Evolutionary conservation across 106 monocot species (phyloP).

Genomic region (Acorus gramineus): DNA sequence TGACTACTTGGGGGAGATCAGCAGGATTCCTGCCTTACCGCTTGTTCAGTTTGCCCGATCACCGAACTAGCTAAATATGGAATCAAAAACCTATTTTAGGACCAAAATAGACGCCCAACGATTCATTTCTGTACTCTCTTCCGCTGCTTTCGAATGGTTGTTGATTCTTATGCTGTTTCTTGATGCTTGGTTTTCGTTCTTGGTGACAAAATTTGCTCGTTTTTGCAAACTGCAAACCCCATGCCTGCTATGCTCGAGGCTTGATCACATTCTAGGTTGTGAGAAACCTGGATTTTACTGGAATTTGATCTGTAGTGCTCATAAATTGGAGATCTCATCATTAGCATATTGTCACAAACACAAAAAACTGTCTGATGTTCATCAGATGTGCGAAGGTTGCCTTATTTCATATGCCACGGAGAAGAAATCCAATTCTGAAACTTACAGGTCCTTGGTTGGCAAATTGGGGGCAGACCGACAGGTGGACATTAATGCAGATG

Average conservation of each 20-base stretch:
- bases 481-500: conserved; percentile 6
- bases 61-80: too few species aligned
- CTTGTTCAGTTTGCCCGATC: too few species aligned
- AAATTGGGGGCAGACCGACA: conserved; percentile 14
- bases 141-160: conserved; percentile 63
- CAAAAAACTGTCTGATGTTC: conserved; percentile 40
- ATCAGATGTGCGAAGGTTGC: conserved; percentile 54
- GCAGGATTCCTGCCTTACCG: conserved; percentile 1
- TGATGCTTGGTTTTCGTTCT: conserved; percentile 44
- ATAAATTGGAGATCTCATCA: conserved; percentile 70
- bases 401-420: conserved; percentile 33
- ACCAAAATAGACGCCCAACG: background rate
- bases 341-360: conserved; percentile 47
- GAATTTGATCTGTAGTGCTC: conserved; percentile 52
- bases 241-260: conserved; percentile 75
- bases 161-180: conserved; percentile 56
- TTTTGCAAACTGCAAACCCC: conserved; percentile 58
- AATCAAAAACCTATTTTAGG: too few species aligned
- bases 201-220: conserved; percentile 57
- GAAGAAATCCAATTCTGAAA: conserved; percentile 21
- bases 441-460: conserved; percentile 23
- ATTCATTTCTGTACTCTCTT: conserved; percentile 37
- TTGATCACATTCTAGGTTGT: conserved; percentile 59
- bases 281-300: conserved; percentile 41
- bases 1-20: background rate